phyloP scores from a whole-genome alignment of 768 basidiomycete species.

The Pluteus cervinus region DNA sequence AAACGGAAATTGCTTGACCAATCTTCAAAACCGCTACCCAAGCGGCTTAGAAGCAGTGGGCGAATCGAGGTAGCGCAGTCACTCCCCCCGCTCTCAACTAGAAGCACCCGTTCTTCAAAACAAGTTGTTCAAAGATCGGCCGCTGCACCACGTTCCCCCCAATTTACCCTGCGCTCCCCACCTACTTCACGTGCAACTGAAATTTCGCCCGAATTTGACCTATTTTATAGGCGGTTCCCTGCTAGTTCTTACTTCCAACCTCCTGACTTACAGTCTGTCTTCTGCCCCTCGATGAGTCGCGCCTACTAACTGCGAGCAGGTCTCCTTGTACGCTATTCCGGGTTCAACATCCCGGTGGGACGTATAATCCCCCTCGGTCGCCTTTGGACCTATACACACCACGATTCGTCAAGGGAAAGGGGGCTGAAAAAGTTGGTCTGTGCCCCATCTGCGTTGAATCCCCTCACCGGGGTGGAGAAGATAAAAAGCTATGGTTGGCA shows the following conservation, averaged over 20 bases:
- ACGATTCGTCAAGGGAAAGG: conserved; percentile 67
- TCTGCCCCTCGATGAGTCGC: conserved; percentile 3
- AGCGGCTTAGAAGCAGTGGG: too few relatives aligned
- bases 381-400: conserved; percentile 73
- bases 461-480: conserved; percentile 53
- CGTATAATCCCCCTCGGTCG: conserved; percentile 54
- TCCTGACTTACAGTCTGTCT: conserved; percentile 32
- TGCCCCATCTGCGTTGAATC: conserved; percentile 75
- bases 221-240: conserved; percentile 70
- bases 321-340: conserved; percentile 31
- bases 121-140: too few relatives aligned
- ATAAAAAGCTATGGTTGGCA: conserved; percentile 61
- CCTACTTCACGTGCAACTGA: conserved; percentile 43
- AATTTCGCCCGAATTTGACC: conserved; percentile 43
- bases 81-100: too few relatives aligned
- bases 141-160: too few relatives aligned
- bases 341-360: conserved; percentile 38
- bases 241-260: conserved; percentile 48
- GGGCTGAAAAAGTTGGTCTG: conserved; percentile 62
- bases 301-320: conserved; percentile 7
- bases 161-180: too few relatives aligned
- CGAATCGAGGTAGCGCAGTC: too few relatives aligned
- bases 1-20: too few relatives aligned
- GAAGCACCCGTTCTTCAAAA: too few relatives aligned
- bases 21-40: too few relatives aligned